These are phyloP conservation scores for Aspergillus caelatus DNA, from an alignment of 2,329 filamentous ascomycete genomes.

Conservation along the genomic window DNA sequence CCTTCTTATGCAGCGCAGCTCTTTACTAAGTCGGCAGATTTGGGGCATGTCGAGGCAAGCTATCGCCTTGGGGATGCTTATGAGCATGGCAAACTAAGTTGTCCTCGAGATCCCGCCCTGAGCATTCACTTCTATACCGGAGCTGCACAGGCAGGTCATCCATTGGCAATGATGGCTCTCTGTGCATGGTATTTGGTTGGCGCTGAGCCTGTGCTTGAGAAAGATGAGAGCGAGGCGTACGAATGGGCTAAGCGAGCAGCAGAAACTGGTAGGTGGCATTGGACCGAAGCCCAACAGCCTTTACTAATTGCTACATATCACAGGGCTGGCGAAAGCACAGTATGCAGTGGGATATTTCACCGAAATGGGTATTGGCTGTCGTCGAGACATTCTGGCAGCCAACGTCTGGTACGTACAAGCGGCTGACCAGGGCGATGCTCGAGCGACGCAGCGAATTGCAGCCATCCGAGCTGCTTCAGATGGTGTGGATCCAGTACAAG, in stretches of 20 bases:
- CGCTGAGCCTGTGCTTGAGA: conserved; percentile 86
- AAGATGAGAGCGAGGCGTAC: conserved; percentile 94
- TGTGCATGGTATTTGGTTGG: conserved; percentile 99
- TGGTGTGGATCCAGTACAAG: conserved; percentile 46
- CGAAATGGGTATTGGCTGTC: conserved; percentile 96
- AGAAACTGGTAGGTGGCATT: conserved; percentile 69
- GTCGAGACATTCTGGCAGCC: conserved; percentile 89
- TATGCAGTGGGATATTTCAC: conserved; percentile 97
- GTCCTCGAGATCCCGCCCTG: conserved; percentile 85
- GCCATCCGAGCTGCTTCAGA: conserved; percentile 83
- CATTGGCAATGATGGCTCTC: conserved; percentile 93
- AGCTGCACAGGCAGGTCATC: conserved; percentile 81
- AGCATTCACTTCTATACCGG: conserved; percentile 98
- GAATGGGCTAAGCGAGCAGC: conserved; percentile 92
- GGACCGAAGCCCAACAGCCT: not conserved
- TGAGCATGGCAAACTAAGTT: conserved; percentile 85
- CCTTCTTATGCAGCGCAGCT: conserved; percentile 88
- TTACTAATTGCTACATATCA: not conserved
- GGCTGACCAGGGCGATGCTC: conserved; percentile 86
- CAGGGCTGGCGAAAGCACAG: conserved; percentile 68
- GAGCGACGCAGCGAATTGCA: conserved; percentile 81
- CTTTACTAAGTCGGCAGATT: conserved; percentile 89
- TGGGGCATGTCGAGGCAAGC: conserved; percentile 84
- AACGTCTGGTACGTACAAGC: conserved; percentile 99
- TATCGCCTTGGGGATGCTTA: conserved; percentile 94